Evolutionary conservation across 345 rosid species (phyloP).

Genomic region (Lenwebbia sp.): DNA sequence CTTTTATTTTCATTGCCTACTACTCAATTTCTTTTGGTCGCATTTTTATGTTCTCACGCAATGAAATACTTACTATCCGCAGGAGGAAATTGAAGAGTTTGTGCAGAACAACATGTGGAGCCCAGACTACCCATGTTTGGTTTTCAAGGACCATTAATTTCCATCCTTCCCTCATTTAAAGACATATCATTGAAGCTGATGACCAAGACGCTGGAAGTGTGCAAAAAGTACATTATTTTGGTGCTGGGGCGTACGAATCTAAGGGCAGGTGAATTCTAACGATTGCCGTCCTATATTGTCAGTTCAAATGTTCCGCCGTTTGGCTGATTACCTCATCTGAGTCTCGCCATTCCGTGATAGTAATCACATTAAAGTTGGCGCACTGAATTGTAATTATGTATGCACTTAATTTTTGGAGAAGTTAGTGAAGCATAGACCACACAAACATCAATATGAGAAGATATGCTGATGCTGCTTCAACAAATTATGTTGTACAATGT

Average conservation of each 20-base stretch:
- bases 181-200: background rate
- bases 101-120: slow-evolving; percentile 88
- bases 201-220: background rate
- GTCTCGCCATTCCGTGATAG: background rate
- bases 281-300: background rate
- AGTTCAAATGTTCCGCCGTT: background rate
- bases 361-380: background rate
- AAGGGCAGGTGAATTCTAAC: background rate
- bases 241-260: background rate
- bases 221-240: background rate
- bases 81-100: slow-evolving; percentile 60
- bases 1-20: background rate
- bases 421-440: background rate
- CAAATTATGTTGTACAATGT: background rate
- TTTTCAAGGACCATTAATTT: slow-evolving; percentile 39
- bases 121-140: slow-evolving; percentile 80
- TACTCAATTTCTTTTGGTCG: background rate
- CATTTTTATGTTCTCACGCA: background rate
- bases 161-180: background rate
- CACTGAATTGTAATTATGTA: no score
- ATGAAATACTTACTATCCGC: slow-evolving; percentile 1
- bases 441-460: background rate
- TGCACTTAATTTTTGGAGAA: background rate
- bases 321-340: background rate
- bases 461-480: background rate